These are phyloP conservation scores for Terana coerulea DNA, from an alignment of 768 basidiomycete genomes.

Conservation along the genomic window DNA sequence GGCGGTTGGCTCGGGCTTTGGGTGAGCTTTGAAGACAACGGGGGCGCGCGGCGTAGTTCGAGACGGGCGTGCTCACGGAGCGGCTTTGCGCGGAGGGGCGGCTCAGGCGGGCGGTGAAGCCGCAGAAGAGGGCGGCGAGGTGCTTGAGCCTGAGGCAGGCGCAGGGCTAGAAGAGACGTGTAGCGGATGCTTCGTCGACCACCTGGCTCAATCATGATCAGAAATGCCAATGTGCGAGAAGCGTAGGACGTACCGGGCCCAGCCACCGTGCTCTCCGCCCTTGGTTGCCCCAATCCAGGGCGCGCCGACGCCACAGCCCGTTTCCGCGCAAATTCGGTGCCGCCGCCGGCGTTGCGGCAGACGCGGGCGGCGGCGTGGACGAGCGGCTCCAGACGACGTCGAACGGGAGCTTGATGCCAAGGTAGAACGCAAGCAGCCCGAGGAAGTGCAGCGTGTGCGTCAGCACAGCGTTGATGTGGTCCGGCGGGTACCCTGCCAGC, in stretches of 20 bases:
- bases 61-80: conserved; percentile 9
- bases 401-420: conserved; percentile 82
- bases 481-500: conserved; percentile 81
- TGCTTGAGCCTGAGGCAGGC: conserved; percentile 31
- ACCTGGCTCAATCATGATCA: conserved; percentile 37
- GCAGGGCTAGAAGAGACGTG: conserved; percentile 45
- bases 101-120: conserved; percentile 15
- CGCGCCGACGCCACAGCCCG: conserved; percentile 64
- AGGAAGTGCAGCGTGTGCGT: conserved; percentile 81
- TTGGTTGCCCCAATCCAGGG: conserved; percentile 73
- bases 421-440: conserved; percentile 73
- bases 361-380: conserved; percentile 16
- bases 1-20: no score
- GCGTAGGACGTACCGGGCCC: conserved; percentile 50
- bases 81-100: conserved; percentile 4
- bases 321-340: conserved; percentile 5
- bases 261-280: conserved; percentile 66
- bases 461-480: conserved; percentile 86
- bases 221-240: not conserved
- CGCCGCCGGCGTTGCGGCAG: not conserved
- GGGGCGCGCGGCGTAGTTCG: no score
- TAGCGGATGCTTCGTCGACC: conserved; percentile 64
- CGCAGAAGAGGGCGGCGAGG: conserved; percentile 31
- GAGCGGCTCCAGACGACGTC: conserved; percentile 65
- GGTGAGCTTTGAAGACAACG: no score